phyloP scores from a whole-genome alignment of 768 basidiomycete species.

The Gautieria morchelliformis region DNA sequence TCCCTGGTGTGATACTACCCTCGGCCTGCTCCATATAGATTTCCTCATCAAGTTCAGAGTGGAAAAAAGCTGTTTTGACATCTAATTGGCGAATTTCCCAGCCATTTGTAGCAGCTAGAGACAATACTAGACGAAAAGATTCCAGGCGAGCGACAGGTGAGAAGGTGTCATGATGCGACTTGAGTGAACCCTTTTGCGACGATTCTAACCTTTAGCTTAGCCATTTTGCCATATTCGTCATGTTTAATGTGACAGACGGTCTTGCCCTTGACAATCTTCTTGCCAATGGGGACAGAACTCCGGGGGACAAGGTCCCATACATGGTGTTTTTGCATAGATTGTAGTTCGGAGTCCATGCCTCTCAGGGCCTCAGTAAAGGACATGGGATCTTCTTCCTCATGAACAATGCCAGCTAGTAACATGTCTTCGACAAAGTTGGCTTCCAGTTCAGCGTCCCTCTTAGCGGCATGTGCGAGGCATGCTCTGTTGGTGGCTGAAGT shows the following conservation, averaged over 20 bases:
- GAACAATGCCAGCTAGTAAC: slow-evolving; percentile 12
- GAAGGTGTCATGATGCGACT: too few relatives aligned
- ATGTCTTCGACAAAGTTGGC: slow-evolving; percentile 7
- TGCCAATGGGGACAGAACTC: slow-evolving; percentile 5
- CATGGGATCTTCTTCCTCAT: slow-evolving; percentile 13
- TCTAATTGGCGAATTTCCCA: slow-evolving; percentile 9
- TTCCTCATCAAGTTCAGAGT: slow-evolving; percentile 14
- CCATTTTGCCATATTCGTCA: too few relatives aligned
- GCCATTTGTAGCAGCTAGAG: too few relatives aligned
- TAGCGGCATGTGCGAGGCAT: background rate
- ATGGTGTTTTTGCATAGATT: too few relatives aligned
- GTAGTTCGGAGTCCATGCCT: background rate
- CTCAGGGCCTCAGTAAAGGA: slow-evolving; percentile 14
- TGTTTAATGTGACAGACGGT: slow-evolving; percentile 8
- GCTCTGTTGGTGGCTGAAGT: background rate
- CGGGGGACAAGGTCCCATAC: too few relatives aligned
- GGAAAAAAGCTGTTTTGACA: slow-evolving; percentile 17
- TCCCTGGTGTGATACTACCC: too few relatives aligned
- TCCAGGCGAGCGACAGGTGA: background rate
- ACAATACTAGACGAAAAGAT: slow-evolving; percentile 4
- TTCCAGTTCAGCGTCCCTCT: background rate
- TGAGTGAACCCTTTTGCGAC: too few relatives aligned
- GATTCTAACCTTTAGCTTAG: too few relatives aligned
- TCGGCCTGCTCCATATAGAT: too few relatives aligned
- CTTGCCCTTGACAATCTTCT: slow-evolving; percentile 15